Conservation (phyloP, 1,139 yeast genomes). For the Arxiozyma heterogenica region DNA sequence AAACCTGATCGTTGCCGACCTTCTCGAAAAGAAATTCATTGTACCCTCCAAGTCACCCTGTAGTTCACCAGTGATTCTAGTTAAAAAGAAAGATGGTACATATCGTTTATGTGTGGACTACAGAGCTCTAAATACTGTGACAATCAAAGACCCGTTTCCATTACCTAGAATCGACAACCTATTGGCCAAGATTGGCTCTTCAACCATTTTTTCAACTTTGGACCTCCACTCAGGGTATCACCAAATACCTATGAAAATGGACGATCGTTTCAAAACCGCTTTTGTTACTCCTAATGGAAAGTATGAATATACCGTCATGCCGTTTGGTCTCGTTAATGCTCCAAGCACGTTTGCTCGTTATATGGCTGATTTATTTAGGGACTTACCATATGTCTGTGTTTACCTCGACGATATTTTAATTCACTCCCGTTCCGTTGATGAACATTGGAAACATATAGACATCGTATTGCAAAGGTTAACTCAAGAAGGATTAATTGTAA, state of each 20-base stretch:
- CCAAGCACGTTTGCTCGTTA: slow-evolving; percentile 10
- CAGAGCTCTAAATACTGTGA: slow-evolving; percentile 18
- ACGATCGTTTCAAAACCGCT: slow-evolving; percentile 10
- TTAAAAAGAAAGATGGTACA: slow-evolving; percentile 19
- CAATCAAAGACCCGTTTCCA: slow-evolving; percentile 20
- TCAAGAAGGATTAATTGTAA: background rate
- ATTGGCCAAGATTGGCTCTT: slow-evolving; percentile 7
- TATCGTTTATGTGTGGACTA: slow-evolving; percentile 24
- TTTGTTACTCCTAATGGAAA: slow-evolving; percentile 13
- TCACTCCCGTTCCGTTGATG: slow-evolving; percentile 1
- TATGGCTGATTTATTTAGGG: slow-evolving; percentile 13
- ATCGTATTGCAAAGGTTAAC: background rate
- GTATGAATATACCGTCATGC: slow-evolving; percentile 11
- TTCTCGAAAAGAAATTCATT: slow-evolving; percentile 13
- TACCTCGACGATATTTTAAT: slow-evolving; percentile 29
- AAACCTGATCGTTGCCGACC: slow-evolving; percentile 7
- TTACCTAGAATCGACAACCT: slow-evolving; percentile 19
- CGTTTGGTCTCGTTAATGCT: slow-evolving; percentile 10
- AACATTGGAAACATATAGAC: background rate
- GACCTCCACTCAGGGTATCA: slow-evolving; percentile 13
- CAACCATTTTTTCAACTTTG: slow-evolving; percentile 7
- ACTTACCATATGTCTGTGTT: slow-evolving; percentile 12
- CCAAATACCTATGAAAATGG: slow-evolving; percentile 11
- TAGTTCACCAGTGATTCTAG: slow-evolving; percentile 18
- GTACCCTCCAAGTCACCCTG: slow-evolving; percentile 15